Evolutionary conservation across 768 basidiomycete species (phyloP).

Genomic region (Suillus cothurnatus): DNA sequence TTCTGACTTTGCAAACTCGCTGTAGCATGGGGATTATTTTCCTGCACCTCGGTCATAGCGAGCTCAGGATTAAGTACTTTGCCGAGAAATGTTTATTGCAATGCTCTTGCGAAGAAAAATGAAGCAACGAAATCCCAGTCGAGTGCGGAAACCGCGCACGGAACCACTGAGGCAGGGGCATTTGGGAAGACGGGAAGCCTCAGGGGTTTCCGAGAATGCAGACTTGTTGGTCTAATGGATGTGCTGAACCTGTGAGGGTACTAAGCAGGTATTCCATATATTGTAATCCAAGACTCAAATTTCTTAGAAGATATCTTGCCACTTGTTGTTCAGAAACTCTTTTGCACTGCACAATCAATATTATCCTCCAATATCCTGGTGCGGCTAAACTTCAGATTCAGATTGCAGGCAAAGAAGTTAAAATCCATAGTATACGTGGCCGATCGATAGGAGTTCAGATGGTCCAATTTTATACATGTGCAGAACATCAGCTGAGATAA

Average conservation of each 20-base stretch:
- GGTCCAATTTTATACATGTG: background rate
- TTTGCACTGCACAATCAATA: background rate
- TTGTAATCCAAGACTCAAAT: background rate
- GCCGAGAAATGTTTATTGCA: background rate
- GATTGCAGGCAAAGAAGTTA: background rate
- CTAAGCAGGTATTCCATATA: background rate
- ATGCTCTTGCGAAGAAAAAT: background rate
- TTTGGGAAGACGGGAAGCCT: background rate
- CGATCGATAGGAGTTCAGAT: background rate
- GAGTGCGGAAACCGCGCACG: background rate
- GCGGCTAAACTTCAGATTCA: background rate
- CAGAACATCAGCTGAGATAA: background rate
- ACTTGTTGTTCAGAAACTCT: background rate
- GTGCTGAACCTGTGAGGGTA: background rate
- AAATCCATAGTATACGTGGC: background rate
- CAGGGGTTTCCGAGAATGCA: too few relatives aligned
- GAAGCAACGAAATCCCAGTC: background rate
- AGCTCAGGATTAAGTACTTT: background rate
- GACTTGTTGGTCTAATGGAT: background rate
- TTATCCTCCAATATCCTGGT: background rate
- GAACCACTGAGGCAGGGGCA: background rate
- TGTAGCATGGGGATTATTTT: background rate
- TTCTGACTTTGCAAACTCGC: background rate
- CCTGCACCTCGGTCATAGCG: background rate
- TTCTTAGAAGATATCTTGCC: background rate